Evolutionary conservation across 306 rosid species (phyloP), one percentile per base, ranked within the genome.

Genomic region (Cicer bijugum): DNA sequence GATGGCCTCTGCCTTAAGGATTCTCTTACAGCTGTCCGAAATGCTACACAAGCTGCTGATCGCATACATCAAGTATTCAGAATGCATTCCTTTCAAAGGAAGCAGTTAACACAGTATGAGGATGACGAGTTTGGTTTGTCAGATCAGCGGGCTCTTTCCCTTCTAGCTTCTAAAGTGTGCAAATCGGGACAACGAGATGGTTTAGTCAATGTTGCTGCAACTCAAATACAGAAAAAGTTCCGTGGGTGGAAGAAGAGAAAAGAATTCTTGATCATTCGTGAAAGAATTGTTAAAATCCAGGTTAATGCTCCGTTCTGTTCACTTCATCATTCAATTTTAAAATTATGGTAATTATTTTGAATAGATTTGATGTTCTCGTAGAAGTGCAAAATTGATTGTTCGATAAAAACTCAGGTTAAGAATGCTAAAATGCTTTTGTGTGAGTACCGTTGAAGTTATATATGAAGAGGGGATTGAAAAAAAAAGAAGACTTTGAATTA

Each of bases 161-260:
- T 86, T 67, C 23, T 88, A 50, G 81, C 86, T 51, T 67, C 87
- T 8, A 90, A 84, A 84, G 45, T 78, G 20, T 6, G 67, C 77
- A 92, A 84, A 83, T 79, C 87, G 6, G 83, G 93, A 81, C 84
- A 68, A 52, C 76, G 75, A 67, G 63, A 85, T 68, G 86, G 88
- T 69, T 78, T 71, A 38, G 82, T 71, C 74, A 78, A 90, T 78
- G 48, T 85, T 61, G 96, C 97, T 38, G 97, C 97, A 12, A 51
- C 72, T 76, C 89, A 78, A 35, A 92, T 92, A 81, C 97, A 92
- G 89, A 92, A 92, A 57, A 92, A 92, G 83, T 92, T 71, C 12
- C 97, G 97, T 53, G 96, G 97, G 82, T 92, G 96, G 96, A 90
- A 73, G 85, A 88, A 82, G 84, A 92, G 96, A 86, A 90, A 84